Evolutionary conservation across 192 early-diverging fungal species (phyloP).

Genomic region (Radiomyces spectabilis): DNA sequence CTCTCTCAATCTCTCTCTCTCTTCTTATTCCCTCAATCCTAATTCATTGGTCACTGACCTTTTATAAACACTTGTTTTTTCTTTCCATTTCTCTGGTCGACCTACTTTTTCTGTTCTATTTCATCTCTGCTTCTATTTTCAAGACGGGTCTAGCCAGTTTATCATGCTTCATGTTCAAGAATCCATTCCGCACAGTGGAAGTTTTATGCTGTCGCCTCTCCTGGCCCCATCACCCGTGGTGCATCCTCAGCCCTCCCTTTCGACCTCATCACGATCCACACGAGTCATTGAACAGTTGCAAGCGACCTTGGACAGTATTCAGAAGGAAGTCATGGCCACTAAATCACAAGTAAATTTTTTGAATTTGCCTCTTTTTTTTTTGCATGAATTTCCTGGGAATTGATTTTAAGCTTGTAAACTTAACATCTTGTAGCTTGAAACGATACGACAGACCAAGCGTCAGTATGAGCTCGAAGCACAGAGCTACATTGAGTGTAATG

Average conservation of each 20-base stretch:
- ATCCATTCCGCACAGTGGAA: not conserved
- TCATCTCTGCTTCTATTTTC: too few relatives aligned
- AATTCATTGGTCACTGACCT: too few relatives aligned
- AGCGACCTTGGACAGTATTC: constrained; percentile 1
- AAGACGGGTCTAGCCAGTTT: too few relatives aligned
- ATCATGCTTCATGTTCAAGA: constrained; percentile 7
- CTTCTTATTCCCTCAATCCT: too few relatives aligned
- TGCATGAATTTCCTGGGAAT: too few relatives aligned
- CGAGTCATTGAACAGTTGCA: constrained; percentile 2
- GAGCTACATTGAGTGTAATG: not conserved
- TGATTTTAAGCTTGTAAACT: too few relatives aligned
- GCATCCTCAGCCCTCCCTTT: not conserved
- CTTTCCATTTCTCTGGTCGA: too few relatives aligned
- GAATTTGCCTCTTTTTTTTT: not conserved
- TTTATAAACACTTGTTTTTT: too few relatives aligned
- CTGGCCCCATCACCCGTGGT: not conserved
- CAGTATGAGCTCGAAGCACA: not conserved
- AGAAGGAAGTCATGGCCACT: not conserved
- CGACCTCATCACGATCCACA: not conserved
- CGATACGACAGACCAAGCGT: not conserved
- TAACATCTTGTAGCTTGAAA: not conserved
- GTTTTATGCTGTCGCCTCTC: not conserved
- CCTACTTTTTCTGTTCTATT: too few relatives aligned
- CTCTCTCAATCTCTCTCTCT: too few relatives aligned
- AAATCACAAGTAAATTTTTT: not conserved